A percentile compares a stretch with the other conserved stretches of the same genome.
phyloP scores from a whole-genome alignment of 352 stramenopile species.

The Pythium utonaiense region DNA sequence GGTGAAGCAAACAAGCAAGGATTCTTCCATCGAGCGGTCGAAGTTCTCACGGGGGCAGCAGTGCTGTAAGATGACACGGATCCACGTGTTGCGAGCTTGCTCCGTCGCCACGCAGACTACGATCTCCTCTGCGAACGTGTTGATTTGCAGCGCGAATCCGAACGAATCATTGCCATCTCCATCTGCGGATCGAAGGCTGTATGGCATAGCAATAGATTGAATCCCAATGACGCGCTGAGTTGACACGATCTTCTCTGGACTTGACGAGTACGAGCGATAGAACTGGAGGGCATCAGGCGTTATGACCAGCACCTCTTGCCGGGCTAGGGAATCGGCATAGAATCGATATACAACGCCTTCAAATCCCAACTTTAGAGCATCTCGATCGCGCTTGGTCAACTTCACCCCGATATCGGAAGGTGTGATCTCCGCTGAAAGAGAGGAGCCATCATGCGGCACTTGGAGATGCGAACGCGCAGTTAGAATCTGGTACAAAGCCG shows the following conservation, averaged over 20 bases:
- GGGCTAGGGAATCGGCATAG: slow-evolving; percentile 46
- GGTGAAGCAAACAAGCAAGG: slow-evolving; percentile 34
- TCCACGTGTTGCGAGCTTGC: slow-evolving; percentile 59
- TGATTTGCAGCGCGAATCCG: slow-evolving; percentile 65
- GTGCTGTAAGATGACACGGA: slow-evolving; percentile 59
- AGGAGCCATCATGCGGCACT: slow-evolving; percentile 24
- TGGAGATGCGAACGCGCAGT: slow-evolving; percentile 49
- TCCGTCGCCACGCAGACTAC: slow-evolving; percentile 62
- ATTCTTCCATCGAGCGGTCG: slow-evolving; percentile 21
- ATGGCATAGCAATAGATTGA: slow-evolving; percentile 33
- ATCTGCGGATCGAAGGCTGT: neutral
- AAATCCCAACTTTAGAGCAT: slow-evolving; percentile 49
- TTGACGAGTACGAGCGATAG: slow-evolving; percentile 62
- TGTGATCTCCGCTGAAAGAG: slow-evolving; percentile 18
- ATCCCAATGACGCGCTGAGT: slow-evolving; percentile 50
- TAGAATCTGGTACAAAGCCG: slow-evolving; percentile 59
- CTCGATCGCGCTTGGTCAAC: slow-evolving; percentile 51
- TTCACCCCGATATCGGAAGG: slow-evolving; percentile 62
- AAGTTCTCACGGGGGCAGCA: slow-evolving; percentile 47
- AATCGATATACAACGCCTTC: slow-evolving; percentile 78
- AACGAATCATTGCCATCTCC: slow-evolving; percentile 15
- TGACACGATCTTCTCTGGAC: slow-evolving; percentile 46
- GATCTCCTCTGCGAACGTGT: slow-evolving; percentile 71
- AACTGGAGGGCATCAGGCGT: slow-evolving; percentile 53
- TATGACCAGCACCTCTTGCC: slow-evolving; percentile 75